Evolutionary conservation across 495 filamentous ascomycete genomes (phyloP), one percentile per base, ranked within the genome.

Genomic region (Tuber borchii): DNA sequence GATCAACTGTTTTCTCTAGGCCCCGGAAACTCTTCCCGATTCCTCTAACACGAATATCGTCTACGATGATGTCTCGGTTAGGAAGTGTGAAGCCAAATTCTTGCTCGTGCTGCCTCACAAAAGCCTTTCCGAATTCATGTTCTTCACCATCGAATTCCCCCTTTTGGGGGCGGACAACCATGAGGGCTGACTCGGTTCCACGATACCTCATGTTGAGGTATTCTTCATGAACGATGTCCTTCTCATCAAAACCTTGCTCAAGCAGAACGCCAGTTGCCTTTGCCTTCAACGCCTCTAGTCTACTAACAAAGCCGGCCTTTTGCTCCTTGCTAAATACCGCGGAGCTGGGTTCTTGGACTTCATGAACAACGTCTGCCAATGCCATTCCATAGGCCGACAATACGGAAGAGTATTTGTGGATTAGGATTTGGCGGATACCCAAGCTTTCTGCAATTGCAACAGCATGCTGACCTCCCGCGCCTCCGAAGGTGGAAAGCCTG

Each of bases 361-460:
- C 95, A 71, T 97, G 92, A 19, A 97, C 95, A 0, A 97, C 94
- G 82, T 99, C 95, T 8, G 95, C 95, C 37, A 99, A 84, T 4
- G 93, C 93, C 95, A 99, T 97, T 22, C 95, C 95, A 78, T 97
- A 99, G 3, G 95, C 95, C 0, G 94, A 97, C 0, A 99, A 87
- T 2, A 99, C 93, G 0, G 94, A 97, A 0, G 95, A 97, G 83
- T 97, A 97, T 56, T 91, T 87, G 82, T 97, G 95, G 20, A 99
- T 87, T 6, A 99, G 85, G 48, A 97, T 95, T 83, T 96, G 92
- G 43, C 86, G 87, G 78, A 99, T 93, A 0, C 95, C 94, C 31
- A 99, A 86, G 31, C 91, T 91, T 79, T 94, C 91, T 17, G 95
- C 95, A 80, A 99, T 97, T n/a, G 93, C 93, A 26, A 95, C 92